These are phyloP conservation scores for Tylopilus sp. DNA, from an alignment of 768 basidiomycete genomes.

Conservation along the genomic window DNA sequence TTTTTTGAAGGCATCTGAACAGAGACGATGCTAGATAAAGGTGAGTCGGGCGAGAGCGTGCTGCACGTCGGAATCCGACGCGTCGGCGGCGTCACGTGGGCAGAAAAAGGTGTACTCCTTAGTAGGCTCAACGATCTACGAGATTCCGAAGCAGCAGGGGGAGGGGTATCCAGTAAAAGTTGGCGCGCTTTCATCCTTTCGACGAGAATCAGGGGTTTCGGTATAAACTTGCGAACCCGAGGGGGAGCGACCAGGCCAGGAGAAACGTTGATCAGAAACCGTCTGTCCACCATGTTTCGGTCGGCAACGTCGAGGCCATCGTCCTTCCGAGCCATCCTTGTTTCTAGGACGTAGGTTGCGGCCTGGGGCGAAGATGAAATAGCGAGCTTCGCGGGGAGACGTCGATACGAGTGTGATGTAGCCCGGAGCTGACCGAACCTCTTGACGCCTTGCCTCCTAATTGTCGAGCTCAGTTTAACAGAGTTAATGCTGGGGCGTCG, in stretches of 20 bases:
- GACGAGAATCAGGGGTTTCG: slow-evolving; percentile 24
- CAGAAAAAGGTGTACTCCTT: background rate
- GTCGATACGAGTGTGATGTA: background rate
- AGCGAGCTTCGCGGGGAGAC: background rate
- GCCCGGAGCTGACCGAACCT: background rate
- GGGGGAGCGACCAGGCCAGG: background rate
- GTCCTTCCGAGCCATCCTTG: slow-evolving; percentile 6
- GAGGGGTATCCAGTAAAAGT: background rate
- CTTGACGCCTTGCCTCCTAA: background rate
- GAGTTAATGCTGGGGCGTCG: slow-evolving; percentile 7
- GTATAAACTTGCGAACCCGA: slow-evolving; percentile 18
- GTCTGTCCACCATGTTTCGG: background rate
- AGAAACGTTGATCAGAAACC: background rate
- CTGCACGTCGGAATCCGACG: background rate
- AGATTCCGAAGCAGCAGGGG: background rate
- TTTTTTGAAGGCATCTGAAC: slow-evolving; percentile 6
- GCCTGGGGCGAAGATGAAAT: background rate
- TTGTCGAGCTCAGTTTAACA: background rate
- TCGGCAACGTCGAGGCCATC: background rate
- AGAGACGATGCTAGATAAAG: slow-evolving; percentile 5
- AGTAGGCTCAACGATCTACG: background rate
- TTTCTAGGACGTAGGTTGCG: background rate
- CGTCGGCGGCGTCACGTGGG: slow-evolving; percentile 5
- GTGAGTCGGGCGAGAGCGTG: background rate
- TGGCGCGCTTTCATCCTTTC: slow-evolving; percentile 24